phyloP scores from a whole-genome alignment of 106 monocot species.

The Acorus calamus region DNA sequence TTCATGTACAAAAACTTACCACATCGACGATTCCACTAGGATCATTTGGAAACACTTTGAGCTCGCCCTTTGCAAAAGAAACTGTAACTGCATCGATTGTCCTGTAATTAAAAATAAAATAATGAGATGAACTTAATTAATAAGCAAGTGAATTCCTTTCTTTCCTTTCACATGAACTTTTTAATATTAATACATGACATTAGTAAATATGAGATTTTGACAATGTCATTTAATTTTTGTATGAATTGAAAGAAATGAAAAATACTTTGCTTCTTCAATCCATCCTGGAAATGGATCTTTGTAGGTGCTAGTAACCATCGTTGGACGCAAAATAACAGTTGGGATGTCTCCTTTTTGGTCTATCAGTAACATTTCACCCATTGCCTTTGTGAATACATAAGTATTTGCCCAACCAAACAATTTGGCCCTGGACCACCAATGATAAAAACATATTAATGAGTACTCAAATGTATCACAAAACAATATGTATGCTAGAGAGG shows the following conservation, averaged over 20 bases:
- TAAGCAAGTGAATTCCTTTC: no score
- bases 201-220: no score
- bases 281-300: constrained; percentile 6
- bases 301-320: constrained; percentile 1
- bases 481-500: neutral
- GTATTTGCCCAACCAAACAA: constrained; percentile 5
- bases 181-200: no score
- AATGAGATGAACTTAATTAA: no score
- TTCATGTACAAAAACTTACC: no score
- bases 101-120: no score
- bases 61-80: no score
- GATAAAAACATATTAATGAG: neutral
- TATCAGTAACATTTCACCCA: constrained; percentile 1
- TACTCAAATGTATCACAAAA: neutral
- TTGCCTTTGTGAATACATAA: constrained; percentile 3
- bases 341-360: neutral
- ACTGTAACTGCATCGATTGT: no score
- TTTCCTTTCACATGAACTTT: no score
- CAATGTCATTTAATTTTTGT: neutral
- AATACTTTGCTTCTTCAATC: constrained; percentile 4
- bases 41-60: no score
- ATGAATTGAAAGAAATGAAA: neutral
- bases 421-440: neutral
- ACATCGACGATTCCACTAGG: no score
- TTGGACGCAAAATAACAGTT: constrained; percentile 2